Evolutionary conservation across 768 basidiomycete genomes (phyloP).

Genomic region (Crepidotus variabilis): DNA sequence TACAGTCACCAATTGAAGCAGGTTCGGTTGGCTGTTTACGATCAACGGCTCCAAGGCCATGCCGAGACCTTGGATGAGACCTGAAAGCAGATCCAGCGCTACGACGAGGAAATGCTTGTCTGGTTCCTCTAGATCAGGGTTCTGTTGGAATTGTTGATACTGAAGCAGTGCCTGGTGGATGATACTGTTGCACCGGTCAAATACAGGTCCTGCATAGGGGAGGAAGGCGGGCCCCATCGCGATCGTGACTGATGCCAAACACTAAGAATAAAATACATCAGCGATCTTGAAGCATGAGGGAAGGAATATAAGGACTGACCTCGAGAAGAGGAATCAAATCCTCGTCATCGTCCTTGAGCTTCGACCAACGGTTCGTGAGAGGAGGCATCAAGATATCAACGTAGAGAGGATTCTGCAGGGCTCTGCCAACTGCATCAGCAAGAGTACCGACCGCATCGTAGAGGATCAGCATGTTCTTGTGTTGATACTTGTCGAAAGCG

Average conservation of each 20-base stretch:
- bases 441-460: constrained; percentile 99
- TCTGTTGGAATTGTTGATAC: constrained; percentile 86
- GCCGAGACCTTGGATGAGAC: constrained; percentile 91
- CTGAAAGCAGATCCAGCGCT: constrained; percentile 93
- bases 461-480: constrained; percentile 97
- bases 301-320: constrained; percentile 48
- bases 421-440: constrained; percentile 91
- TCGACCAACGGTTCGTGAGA: constrained; percentile 85
- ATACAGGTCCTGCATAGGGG: constrained; percentile 87
- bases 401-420: constrained; percentile 79
- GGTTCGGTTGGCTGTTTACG: constrained; percentile 62
- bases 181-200: constrained; percentile 85
- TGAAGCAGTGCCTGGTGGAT: constrained; percentile 79
- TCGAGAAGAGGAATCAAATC: constrained; percentile 94
- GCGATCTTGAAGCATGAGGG: constrained; percentile 3
- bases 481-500: constrained; percentile 97
- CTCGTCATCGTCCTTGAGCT: constrained; percentile 85
- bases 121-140: constrained; percentile 90
- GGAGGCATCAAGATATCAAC: constrained; percentile 98
- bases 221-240: constrained; percentile 89
- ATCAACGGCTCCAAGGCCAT: constrained; percentile 74
- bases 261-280: constrained; percentile 44
- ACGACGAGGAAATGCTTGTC: constrained; percentile 98
- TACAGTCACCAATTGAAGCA: constrained; percentile 77
- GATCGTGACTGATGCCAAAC: constrained; percentile 95